These are phyloP conservation scores for Clavispora vitiphila DNA, from an alignment of 805 yeast species.

Conservation along the genomic window DNA sequence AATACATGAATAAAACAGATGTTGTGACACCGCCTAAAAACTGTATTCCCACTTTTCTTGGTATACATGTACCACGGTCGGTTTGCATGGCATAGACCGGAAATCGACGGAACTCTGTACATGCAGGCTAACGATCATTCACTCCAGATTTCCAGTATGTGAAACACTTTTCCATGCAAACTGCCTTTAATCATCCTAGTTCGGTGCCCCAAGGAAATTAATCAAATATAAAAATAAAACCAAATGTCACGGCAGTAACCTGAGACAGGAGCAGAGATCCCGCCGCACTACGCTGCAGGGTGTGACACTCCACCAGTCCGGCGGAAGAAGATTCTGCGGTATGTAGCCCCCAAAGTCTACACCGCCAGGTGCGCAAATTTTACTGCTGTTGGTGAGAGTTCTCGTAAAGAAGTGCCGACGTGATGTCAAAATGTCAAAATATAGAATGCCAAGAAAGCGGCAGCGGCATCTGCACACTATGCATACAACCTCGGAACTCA, in stretches of 20 bases:
- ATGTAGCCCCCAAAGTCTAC: no score
- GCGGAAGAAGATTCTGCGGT: no score
- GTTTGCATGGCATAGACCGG: background rate
- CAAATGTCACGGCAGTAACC: no score
- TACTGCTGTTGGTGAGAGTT: background rate
- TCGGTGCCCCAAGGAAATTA: background rate
- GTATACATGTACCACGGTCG: background rate
- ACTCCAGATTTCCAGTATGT: background rate
- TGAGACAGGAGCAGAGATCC: no score
- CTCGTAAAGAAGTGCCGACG: constrained; percentile 3
- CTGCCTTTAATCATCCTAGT: background rate
- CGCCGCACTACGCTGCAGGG: no score
- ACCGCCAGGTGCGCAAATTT: background rate
- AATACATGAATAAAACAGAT: no score
- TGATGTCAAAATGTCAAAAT: constrained; percentile 5
- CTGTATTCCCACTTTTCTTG: background rate
- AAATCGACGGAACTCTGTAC: background rate
- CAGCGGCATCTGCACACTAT: background rate
- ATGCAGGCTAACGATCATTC: background rate
- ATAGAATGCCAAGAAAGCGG: constrained; percentile 2
- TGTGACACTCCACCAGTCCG: no score
- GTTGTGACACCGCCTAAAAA: background rate
- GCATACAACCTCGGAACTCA: background rate
- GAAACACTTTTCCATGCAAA: background rate
- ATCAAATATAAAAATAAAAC: no score